These are phyloP conservation scores for Endotrypanum monterogeii DNA, from an alignment of 208 protist species.

Conservation along the genomic window DNA sequence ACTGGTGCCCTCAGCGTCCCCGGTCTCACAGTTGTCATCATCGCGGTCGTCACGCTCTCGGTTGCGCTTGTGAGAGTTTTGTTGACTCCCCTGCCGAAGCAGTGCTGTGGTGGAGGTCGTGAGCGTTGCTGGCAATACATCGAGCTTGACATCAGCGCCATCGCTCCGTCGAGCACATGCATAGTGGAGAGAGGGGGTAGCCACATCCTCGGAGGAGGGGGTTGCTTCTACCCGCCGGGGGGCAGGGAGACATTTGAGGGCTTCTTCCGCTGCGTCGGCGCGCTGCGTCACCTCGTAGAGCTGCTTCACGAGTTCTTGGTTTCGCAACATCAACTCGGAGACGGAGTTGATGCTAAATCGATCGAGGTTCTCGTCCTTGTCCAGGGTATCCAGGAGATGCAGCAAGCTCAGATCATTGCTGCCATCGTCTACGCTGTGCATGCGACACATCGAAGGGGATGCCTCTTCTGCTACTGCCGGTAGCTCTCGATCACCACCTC, in stretches of 20 bases:
- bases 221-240: constrained; percentile 19
- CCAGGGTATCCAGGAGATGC: constrained; percentile 48
- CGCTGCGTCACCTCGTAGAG: constrained; percentile 62
- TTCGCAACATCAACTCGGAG: constrained; percentile 64
- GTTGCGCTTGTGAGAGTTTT: not conserved
- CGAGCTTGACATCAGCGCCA: not conserved
- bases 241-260: not conserved
- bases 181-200: not conserved
- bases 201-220: constrained; percentile 9
- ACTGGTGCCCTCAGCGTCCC: not conserved
- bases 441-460: not conserved
- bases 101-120: constrained; percentile 8
- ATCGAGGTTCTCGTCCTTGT: constrained; percentile 61
- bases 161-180: not conserved
- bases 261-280: constrained; percentile 23
- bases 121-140: constrained; percentile 10
- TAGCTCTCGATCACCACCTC: not conserved
- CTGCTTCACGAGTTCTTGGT: constrained; percentile 77
- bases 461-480: not conserved
- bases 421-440: constrained; percentile 25
- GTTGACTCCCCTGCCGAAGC: not conserved
- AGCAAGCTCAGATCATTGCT: constrained; percentile 43
- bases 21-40: not conserved
- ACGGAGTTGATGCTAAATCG: constrained; percentile 73
- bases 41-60: not conserved